phyloP scores from a whole-genome alignment of 192 early-diverging fungal species.

The Backusella westeae region DNA sequence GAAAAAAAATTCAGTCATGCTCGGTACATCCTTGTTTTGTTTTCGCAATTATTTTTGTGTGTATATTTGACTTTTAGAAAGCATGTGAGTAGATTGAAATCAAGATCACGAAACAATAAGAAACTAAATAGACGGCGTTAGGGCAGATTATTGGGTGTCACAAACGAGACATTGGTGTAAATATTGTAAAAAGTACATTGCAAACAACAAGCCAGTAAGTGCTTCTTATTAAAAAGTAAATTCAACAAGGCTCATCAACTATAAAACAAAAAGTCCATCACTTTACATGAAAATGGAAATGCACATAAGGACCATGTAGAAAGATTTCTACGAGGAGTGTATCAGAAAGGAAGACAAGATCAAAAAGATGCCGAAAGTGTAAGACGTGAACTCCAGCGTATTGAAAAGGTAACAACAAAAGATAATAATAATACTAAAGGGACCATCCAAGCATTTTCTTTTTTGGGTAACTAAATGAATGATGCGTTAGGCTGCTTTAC shows the following conservation, averaged over 20 bases:
- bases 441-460: background rate
- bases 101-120: background rate
- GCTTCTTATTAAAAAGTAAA: background rate
- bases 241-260: background rate
- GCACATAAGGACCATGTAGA: constrained; percentile 87
- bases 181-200: constrained; percentile 80
- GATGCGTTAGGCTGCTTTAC: background rate
- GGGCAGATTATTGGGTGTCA: constrained; percentile 64
- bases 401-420: constrained; percentile 45
- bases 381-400: constrained; percentile 61
- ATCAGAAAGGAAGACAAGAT: constrained; percentile 52
- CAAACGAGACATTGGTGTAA: constrained; percentile 83
- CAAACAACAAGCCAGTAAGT: constrained; percentile 80
- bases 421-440: constrained; percentile 28
- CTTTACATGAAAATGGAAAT: constrained; percentile 71
- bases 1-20: background rate
- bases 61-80: background rate
- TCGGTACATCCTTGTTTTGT: background rate
- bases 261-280: constrained; percentile 39
- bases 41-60: background rate
- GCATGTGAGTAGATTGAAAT: background rate
- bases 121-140: background rate
- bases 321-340: constrained; percentile 66
- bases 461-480: background rate
- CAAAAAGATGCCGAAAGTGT: constrained; percentile 54